A percentile compares a stretch with the other conserved stretches of the same genome.
Conservation (phyloP, 2,329 filamentous ascomycete genomes). For the Trichoderma sp. region DNA sequence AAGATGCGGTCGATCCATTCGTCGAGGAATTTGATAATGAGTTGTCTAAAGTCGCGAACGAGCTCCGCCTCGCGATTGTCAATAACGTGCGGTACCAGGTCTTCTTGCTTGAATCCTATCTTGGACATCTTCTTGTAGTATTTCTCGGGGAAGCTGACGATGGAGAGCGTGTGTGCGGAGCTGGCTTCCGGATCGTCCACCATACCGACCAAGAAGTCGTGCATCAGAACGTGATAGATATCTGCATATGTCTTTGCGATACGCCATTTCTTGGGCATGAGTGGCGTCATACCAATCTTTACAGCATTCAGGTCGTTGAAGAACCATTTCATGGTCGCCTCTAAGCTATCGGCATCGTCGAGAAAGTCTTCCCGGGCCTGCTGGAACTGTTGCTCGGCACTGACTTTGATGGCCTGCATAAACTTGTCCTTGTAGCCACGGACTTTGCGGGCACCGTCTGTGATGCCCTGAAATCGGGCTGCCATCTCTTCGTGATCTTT, state of each 20-base stretch:
- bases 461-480: constrained; percentile 90
- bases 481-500: constrained; percentile 95
- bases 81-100: constrained; percentile 82
- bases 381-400: constrained; percentile 72
- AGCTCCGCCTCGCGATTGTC: constrained; percentile 88
- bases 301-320: constrained; percentile 97
- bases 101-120: constrained; percentile 72
- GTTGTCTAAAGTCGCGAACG: constrained; percentile 87
- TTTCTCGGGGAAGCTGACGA: constrained; percentile 92
- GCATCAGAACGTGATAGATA: constrained; percentile 94
- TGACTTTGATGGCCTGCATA: constrained; percentile 71
- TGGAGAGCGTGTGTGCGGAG: constrained; percentile 82
- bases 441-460: constrained; percentile 85
- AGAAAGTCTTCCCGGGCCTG: constrained; percentile 72
- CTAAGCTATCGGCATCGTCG: constrained; percentile 76
- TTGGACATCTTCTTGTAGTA: constrained; percentile 97
- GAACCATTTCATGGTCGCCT: constrained; percentile 91
- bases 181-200: constrained; percentile 83
- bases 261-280: constrained; percentile 96
- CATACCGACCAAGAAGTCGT: constrained; percentile 80
- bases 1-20: constrained; percentile 98
- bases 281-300: constrained; percentile 82
- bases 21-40: constrained; percentile 93
- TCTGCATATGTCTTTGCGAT: constrained; percentile 87
- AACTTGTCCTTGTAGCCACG: constrained; percentile 98